Evolutionary conservation across 2,329 filamentous ascomycete species (phyloP).

Genomic region (Apiospora rasikravindrae): DNA sequence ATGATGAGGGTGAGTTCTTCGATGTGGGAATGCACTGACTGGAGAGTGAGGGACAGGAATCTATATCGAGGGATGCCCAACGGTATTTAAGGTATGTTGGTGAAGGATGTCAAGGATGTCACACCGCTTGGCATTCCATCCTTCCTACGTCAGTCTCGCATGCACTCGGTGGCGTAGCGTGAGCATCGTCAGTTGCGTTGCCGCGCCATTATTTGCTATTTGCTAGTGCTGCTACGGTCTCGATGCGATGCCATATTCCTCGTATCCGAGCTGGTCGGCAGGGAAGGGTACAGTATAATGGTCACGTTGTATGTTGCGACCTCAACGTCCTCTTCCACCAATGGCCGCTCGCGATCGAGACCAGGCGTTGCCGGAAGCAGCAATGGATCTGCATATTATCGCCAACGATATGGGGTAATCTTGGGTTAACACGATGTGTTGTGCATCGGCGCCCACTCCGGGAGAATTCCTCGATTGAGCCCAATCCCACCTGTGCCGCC

Average conservation of each 20-base stretch:
- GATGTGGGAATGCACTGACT: not conserved
- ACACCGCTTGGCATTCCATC: not conserved
- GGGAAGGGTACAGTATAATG: slow-evolving; percentile 8
- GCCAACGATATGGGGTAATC: not conserved
- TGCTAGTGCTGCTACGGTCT: not conserved
- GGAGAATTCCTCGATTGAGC: not conserved
- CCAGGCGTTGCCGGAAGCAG: not conserved
- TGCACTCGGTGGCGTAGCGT: not conserved
- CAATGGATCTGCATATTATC: not conserved
- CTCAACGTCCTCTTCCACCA: not conserved
- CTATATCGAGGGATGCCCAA: not conserved
- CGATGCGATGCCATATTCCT: not conserved
- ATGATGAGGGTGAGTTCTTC: not conserved
- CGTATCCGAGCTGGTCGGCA: not conserved
- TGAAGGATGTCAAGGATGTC: slow-evolving; percentile 1
- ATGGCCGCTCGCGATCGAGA: not conserved
- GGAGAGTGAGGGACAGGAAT: not conserved
- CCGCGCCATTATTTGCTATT: not conserved
- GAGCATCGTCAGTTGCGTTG: slow-evolving; percentile 5
- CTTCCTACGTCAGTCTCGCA: slow-evolving; percentile 5
- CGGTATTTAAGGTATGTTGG: slow-evolving; percentile 14
- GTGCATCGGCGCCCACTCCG: not conserved
- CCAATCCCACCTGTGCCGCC: not conserved
- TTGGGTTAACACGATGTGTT: not conserved
- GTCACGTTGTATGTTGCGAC: slow-evolving; percentile 7